phyloP scores from a whole-genome alignment of 2,329 filamentous ascomycete species.

The Colletotrichum zoysiae region DNA sequence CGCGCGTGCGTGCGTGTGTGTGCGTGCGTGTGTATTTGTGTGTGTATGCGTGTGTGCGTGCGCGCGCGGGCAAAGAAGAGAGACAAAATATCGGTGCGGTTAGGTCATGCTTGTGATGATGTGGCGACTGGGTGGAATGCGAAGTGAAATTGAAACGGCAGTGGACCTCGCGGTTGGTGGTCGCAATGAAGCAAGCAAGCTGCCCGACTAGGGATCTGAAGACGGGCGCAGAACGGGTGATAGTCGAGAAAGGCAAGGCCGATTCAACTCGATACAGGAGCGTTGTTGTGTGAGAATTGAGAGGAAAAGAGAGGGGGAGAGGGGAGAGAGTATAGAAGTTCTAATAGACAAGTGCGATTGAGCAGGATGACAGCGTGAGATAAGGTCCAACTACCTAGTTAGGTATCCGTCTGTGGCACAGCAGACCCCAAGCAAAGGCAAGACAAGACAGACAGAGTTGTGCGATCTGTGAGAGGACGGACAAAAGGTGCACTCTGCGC shows the following conservation, averaged over 20 bases:
- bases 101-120: constrained; percentile 27
- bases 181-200: too few relatives aligned
- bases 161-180: not conserved
- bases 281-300: not conserved
- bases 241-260: constrained; percentile 16
- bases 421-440: not conserved
- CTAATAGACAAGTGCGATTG: not conserved
- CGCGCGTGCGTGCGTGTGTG: too few relatives aligned
- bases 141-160: constrained; percentile 12
- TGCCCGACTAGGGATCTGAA: not conserved
- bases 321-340: not conserved
- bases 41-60: not conserved
- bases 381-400: not conserved
- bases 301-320: not conserved
- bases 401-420: not conserved
- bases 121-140: constrained; percentile 11
- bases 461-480: not conserved
- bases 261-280: not conserved
- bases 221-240: not conserved
- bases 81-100: constrained; percentile 12
- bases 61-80: constrained; percentile 15
- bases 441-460: too few relatives aligned
- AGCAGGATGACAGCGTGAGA: not conserved
- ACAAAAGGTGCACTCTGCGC: not conserved
- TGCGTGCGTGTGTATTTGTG: not conserved